Evolutionary conservation across 192 early-diverging fungal genomes (phyloP).

Genomic region (Coemansia asiatica): DNA sequence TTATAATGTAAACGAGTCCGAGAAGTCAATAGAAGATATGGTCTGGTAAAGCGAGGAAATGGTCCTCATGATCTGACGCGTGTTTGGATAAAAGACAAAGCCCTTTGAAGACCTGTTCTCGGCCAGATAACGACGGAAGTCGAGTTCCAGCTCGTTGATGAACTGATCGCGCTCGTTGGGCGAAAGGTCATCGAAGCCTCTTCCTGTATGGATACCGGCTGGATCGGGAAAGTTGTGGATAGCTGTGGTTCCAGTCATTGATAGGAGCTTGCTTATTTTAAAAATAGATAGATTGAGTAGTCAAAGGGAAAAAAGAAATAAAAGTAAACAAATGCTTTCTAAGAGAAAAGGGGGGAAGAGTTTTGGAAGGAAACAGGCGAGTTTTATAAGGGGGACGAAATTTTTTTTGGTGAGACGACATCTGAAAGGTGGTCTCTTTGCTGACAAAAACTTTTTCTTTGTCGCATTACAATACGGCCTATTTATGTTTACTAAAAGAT

Average conservation of each 20-base stretch:
- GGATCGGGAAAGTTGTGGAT: neutral
- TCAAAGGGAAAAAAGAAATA: constrained; percentile 6
- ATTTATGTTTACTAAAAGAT: neutral
- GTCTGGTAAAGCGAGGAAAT: constrained; percentile 15
- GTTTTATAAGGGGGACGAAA: neutral
- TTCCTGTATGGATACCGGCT: constrained; percentile 2
- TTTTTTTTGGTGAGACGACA: too few species aligned
- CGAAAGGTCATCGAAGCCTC: constrained; percentile 12
- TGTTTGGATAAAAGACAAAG: constrained; percentile 17
- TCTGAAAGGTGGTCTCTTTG: neutral
- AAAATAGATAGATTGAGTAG: neutral
- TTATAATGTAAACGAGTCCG: constrained; percentile 11
- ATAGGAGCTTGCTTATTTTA: neutral
- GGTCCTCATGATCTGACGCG: constrained; percentile 18
- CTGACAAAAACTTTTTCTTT: neutral
- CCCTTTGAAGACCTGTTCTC: constrained; percentile 1
- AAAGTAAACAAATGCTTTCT: neutral
- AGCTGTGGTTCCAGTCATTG: constrained; percentile 11
- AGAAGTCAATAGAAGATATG: constrained; percentile 6
- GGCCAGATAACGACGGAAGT: constrained; percentile 7
- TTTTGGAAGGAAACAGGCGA: neutral
- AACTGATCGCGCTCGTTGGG: constrained; percentile 14
- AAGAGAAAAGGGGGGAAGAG: too few species aligned
- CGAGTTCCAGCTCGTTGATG: constrained; percentile 6
- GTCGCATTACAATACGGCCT: neutral